These are phyloP conservation scores for Stentor roeselii DNA, from an alignment of 73 alveolate species.

Conservation along the genomic window DNA sequence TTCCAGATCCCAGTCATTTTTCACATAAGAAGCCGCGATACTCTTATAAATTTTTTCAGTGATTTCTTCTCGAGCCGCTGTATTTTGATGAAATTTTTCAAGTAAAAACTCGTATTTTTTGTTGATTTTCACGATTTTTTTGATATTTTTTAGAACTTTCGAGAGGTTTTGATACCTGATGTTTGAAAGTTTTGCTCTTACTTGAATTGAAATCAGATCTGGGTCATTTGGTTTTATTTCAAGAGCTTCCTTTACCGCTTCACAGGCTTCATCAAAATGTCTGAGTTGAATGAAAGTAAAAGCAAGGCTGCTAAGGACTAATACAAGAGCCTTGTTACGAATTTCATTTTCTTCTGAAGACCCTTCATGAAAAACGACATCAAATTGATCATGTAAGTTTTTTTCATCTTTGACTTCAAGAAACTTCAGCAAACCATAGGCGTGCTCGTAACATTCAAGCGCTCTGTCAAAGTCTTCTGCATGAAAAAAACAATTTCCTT, in stretches of 20 bases:
- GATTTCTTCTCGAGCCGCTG: neutral
- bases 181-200: neutral
- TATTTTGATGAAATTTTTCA: neutral
- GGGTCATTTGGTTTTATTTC: neutral
- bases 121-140: neutral
- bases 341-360: neutral
- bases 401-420: constrained; percentile 6
- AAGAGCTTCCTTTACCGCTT: constrained; percentile 7
- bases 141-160: neutral
- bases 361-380: neutral
- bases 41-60: neutral
- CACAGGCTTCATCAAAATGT: constrained; percentile 7
- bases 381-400: neutral
- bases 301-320: neutral
- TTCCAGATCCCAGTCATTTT: neutral
- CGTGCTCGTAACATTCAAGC: constrained; percentile 4
- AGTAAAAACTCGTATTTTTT: neutral
- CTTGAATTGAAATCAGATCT: neutral
- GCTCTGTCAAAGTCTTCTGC: constrained; percentile 23
- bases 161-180: neutral
- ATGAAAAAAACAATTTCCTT: neutral
- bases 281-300: neutral
- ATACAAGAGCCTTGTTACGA: neutral
- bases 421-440: neutral
- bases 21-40: neutral